Evolutionary conservation across 2,329 filamentous ascomycete genomes (phyloP).

Genomic region (Chaetothyriales sp.): DNA sequence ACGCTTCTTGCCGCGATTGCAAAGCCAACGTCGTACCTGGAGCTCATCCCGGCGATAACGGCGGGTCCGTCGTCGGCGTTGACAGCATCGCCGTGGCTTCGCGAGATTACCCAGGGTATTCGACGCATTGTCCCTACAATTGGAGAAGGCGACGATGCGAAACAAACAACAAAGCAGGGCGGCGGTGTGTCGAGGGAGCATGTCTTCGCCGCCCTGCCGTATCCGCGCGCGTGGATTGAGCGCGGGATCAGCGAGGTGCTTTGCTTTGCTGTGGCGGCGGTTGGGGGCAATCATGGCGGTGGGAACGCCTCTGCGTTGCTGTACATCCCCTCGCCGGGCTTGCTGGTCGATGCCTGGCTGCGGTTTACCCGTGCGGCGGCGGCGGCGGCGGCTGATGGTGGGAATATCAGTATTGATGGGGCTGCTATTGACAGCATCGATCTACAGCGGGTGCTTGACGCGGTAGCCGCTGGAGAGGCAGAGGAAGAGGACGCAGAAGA

Average conservation of each 20-base stretch:
- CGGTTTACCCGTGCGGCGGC: not conserved
- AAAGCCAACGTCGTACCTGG: conserved; percentile 30
- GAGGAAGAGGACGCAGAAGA: not conserved
- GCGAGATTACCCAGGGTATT: not conserved
- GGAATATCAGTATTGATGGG: conserved; percentile 3
- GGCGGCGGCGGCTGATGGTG: too few relatives aligned
- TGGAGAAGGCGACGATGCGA: not conserved
- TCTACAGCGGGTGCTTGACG: not conserved
- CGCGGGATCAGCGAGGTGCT: not conserved
- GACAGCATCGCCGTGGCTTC: not conserved
- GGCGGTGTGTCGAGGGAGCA: not conserved
- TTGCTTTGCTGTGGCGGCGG: not conserved
- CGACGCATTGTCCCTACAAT: not conserved
- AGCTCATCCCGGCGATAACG: conserved; percentile 20
- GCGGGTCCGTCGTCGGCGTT: too few relatives aligned
- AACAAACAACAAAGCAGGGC: too few relatives aligned
- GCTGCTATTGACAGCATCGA: not conserved
- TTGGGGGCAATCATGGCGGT: not conserved
- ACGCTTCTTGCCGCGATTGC: conserved; percentile 29
- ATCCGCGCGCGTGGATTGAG: not conserved
- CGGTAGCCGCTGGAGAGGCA: not conserved
- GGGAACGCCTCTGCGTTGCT: not conserved
- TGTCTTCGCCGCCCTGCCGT: not conserved
- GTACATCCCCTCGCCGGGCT: conserved; percentile 6
- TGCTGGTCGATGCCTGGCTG: conserved; percentile 12